Evolutionary conservation across 495 filamentous ascomycete genomes (phyloP), one percentile per base, ranked within the genome.

Genomic region (Daldinia loculata): DNA sequence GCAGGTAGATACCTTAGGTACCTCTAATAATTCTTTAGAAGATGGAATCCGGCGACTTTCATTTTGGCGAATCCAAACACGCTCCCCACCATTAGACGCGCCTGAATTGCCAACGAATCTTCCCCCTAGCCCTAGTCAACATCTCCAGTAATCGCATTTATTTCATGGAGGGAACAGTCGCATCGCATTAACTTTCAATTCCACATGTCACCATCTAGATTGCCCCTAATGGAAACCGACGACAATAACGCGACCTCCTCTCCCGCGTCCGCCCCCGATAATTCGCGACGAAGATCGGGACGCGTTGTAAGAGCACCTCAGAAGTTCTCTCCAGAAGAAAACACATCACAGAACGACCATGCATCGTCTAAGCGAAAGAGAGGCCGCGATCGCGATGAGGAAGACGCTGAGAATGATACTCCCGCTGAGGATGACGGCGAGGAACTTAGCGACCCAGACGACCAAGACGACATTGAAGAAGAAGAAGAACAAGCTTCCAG

Each of bases 241-340:
- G 85, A 88, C 57, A 85, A 83, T 73, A 84, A 83, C 72, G 84
- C 87, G 70, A 84, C 88, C 78, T 84, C 79, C 67, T 84, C 85
- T 34, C 81, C 83, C 70, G 75, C 73, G 61, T 72, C 72, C n/a
- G 77, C 78, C 56, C 80, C 80, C 61, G 81, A 79, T 55, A 79
- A 82, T 41, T 75, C 77, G 56, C 83, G 90, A 76, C 89, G 94
- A 77, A 92, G 92, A 75, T 97, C 93, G 53, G 91, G 91, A 82
- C 92, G 94, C 81, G 88, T 89, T 80, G 87, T 89, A 68, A 92
- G 90, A 70, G 89, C 87, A 67, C 92, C 92, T 56, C 85, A 89
- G 72, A 85, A 89, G 45, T 92, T 89, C 80, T 85, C 80, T 45
- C 82, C 84, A 34, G 80, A 86, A 73, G 79, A 74, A 71, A 77